phyloP scores from a whole-genome alignment of 176 grass and related monocot genomes.

The Miscanthus lutarioriparius region DNA sequence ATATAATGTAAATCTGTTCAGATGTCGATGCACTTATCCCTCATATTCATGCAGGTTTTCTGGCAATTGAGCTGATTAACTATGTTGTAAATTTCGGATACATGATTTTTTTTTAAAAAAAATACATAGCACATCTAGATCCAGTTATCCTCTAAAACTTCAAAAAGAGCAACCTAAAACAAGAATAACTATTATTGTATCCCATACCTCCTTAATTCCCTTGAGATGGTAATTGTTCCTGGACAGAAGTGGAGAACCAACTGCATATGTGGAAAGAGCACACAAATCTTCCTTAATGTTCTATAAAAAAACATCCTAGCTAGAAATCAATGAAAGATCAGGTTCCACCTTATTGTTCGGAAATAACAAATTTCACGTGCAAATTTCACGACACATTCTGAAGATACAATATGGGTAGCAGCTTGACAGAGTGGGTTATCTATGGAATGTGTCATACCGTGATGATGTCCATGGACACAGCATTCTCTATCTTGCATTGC shows the following conservation, averaged over 20 bases:
- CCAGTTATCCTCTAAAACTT: not conserved
- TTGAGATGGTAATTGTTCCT: not conserved
- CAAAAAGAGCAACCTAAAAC: not conserved
- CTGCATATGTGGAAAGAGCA: not conserved
- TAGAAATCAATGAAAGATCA: not conserved
- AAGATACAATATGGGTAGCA: not conserved
- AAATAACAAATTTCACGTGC: constrained; percentile 23
- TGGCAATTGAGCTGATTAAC: not conserved
- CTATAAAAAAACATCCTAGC: not conserved
- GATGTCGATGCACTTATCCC: not conserved
- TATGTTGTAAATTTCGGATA: constrained; percentile 4
- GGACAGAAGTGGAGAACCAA: not conserved
- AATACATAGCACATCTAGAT: not conserved
- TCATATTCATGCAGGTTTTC: not conserved
- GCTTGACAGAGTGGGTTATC: not conserved
- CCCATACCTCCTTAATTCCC: constrained; percentile 20
- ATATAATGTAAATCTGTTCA: not conserved
- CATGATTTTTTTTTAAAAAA: not conserved
- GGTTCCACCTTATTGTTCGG: not conserved
- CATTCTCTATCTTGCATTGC: not conserved
- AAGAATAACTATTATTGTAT: not conserved
- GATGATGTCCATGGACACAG: not conserved
- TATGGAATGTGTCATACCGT: not conserved
- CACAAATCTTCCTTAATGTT: not conserved
- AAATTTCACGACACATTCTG: not conserved